These are phyloP conservation scores for Beauveria sp. DNA, from an alignment of 2,329 filamentous ascomycete genomes.

Conservation along the genomic window DNA sequence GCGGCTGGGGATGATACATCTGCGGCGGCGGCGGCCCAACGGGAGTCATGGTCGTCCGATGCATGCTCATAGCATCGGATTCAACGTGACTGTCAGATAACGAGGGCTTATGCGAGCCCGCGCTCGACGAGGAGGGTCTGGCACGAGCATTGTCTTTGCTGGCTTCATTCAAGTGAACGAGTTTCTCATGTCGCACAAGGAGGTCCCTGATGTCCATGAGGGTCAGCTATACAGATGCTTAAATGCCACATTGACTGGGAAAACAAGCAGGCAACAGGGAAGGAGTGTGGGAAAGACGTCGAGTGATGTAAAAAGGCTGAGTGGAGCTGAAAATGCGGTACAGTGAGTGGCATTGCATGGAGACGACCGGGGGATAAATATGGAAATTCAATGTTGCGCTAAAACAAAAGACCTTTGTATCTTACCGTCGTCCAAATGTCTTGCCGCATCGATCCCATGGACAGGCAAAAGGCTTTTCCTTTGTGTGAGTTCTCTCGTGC, in stretches of 20 bases:
- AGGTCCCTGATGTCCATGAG: conserved; percentile 59
- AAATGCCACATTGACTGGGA: background rate
- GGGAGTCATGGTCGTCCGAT: conserved; percentile 23
- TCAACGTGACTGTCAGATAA: conserved; percentile 41
- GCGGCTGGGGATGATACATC: conserved; percentile 16
- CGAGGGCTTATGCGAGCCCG: conserved; percentile 36
- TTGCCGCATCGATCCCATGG: conserved; percentile 53
- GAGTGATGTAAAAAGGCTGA: conserved; percentile 10
- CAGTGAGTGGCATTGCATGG: conserved; percentile 10
- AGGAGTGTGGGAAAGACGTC: background rate
- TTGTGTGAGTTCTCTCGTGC: conserved; percentile 57
- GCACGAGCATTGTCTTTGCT: conserved; percentile 45
- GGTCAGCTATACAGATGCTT: conserved; percentile 29
- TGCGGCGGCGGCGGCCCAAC: conserved; percentile 20
- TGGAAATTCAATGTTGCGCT: conserved; percentile 7
- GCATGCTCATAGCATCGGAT: conserved; percentile 38
- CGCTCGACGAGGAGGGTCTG: conserved; percentile 43
- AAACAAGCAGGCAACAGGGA: background rate
- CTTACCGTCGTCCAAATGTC: conserved; percentile 55
- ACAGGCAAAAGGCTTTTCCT: conserved; percentile 57
- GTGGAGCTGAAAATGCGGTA: conserved; percentile 7
- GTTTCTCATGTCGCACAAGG: conserved; percentile 56
- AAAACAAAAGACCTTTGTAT: conserved; percentile 15
- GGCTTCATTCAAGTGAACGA: conserved; percentile 55
- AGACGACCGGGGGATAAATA: conserved; percentile 10